Evolutionary conservation across 306 rosid genomes (phyloP).

Genomic region (Macrotyloma uniflorum): DNA sequence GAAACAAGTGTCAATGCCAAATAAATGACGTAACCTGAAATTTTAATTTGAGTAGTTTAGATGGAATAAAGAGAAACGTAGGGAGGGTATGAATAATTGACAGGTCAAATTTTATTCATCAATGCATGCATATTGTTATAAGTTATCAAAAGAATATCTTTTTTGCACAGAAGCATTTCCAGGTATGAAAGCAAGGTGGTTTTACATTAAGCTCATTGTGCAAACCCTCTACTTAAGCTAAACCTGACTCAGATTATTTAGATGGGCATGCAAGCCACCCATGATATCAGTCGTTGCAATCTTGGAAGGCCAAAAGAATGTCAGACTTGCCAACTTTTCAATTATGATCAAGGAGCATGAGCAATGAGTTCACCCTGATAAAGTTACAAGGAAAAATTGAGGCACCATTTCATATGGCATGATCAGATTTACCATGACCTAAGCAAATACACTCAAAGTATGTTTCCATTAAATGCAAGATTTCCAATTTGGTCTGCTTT

Average conservation of each 20-base stretch:
- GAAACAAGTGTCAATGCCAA: conserved; percentile 66
- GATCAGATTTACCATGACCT: not conserved
- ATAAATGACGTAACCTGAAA: conserved; percentile 78
- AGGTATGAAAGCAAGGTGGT: conserved; percentile 9
- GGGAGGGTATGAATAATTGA: conserved; percentile 16
- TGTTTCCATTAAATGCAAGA: not conserved
- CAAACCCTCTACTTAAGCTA: not conserved
- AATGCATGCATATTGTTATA: not conserved
- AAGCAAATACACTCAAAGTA: not conserved
- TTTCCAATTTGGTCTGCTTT: not conserved
- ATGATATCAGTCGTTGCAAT: not conserved
- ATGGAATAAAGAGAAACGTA: conserved; percentile 31
- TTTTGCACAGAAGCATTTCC: conserved; percentile 10
- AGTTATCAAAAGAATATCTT: not conserved
- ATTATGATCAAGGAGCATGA: not conserved
- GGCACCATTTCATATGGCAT: not conserved
- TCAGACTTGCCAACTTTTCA: not conserved
- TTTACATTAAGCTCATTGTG: not conserved
- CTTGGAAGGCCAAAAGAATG: conserved; percentile 10
- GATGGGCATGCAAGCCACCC: conserved; percentile 4
- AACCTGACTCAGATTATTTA: not conserved
- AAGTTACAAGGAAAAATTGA: not conserved
- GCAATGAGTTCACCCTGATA: not conserved
- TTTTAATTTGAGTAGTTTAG: conserved; percentile 34
- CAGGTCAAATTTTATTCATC: not conserved